Evolutionary conservation across 2,329 filamentous ascomycete species (phyloP), one percentile per base, ranked within the genome.

Genomic region (Plectosphaerella plurivora): DNA sequence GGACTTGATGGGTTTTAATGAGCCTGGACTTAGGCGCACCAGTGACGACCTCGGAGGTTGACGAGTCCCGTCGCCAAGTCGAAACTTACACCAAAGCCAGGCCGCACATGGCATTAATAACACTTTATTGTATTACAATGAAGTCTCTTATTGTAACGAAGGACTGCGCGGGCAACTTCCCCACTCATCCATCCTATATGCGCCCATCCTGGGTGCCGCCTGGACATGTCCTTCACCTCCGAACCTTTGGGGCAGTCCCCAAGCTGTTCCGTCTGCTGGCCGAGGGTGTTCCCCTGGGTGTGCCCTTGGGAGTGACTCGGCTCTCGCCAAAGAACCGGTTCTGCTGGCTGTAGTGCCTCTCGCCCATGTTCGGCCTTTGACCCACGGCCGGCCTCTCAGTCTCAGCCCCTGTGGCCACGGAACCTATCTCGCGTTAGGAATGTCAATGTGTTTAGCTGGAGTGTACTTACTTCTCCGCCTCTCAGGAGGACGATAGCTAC

Each of bases 301-400:
- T 73, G 5, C 58, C 61, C 15, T 65, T 61, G 5, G 70, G 70
- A 2, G 70, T 73, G 1, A 73, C 69, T 22, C 70, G 67, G 39
- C 59, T 70, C 59, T 73, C 70, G 1, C 70, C 70, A 46, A 73
- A 72, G 62, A 73, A 73, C 12, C 70, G 69, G 42, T 70, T 55
- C 39, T 71, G 65, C 49, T 73, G 69, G 52, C 69, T 72, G 59
- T 65, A 73, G 7, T 62, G 58, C 1, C 69, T 65, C 2, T 57
- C 56, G 3, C 57, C 53, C 2, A 46, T 56, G 1, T 61, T 58
- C 3, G 63, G 59, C 1, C 59, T 54, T 1, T 50, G 3, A 5
- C 22, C 22, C 3, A 5, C 5, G 22, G 3, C 22, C 22, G 22
- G 22, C 22, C 22, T 22, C 3, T 22, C 53, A 14, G 51, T 22